A percentile compares a stretch with the other conserved stretches of the same genome.
Evolutionary conservation across 2,329 filamentous ascomycete genomes (phyloP).

Genomic region (Aspergillus japonicus): DNA sequence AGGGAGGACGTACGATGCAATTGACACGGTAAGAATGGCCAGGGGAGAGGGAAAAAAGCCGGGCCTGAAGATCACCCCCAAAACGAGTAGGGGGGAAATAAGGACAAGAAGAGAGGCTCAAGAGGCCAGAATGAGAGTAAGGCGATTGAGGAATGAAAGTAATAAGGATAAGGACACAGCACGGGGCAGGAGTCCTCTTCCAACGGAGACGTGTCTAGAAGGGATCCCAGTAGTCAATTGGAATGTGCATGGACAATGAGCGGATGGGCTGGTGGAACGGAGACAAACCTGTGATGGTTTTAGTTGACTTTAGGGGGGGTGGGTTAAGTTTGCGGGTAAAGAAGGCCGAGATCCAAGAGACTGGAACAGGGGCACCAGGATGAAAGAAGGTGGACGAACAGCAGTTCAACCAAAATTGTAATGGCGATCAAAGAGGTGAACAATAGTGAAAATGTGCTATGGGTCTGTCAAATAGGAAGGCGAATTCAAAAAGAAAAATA

Average conservation of each 20-base stretch:
- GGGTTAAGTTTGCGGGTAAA: constrained; percentile 8
- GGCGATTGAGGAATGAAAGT: constrained; percentile 14
- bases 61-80: constrained; percentile 18
- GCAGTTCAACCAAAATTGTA: constrained; percentile 4
- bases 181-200: constrained; percentile 20
- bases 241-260: constrained; percentile 28
- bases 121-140: constrained; percentile 17
- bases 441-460: constrained; percentile 10
- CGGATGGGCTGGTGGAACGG: constrained; percentile 27
- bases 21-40: constrained; percentile 32
- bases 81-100: constrained; percentile 19
- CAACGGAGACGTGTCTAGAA: constrained; percentile 34
- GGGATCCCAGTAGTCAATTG: constrained; percentile 29
- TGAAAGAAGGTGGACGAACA: constrained; percentile 7
- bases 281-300: constrained; percentile 21
- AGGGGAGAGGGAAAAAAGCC: constrained; percentile 18
- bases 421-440: constrained; percentile 11
- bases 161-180: constrained; percentile 24
- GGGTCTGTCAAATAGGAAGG: constrained; percentile 3
- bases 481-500: not conserved
- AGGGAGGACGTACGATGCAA: constrained; percentile 23
- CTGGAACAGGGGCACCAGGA: constrained; percentile 6
- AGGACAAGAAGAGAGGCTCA: constrained; percentile 17
- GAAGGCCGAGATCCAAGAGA: constrained; percentile 5
- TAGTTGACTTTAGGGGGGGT: constrained; percentile 16